These are phyloP conservation scores for Mycena alexandri DNA, from an alignment of 768 basidiomycete species.

Conservation along the genomic window DNA sequence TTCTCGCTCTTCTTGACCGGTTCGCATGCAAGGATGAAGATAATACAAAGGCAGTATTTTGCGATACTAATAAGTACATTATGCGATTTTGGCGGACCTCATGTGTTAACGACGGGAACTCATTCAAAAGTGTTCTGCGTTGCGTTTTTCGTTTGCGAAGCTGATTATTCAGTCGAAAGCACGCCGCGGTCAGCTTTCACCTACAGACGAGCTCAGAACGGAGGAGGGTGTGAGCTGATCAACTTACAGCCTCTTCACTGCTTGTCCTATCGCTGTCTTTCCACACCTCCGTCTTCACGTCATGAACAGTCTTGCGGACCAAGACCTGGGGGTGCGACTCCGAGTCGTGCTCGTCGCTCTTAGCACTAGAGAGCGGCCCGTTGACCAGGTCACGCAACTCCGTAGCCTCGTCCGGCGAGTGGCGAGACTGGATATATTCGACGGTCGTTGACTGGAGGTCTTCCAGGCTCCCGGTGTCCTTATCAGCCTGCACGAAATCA, in stretches of 20 bases:
- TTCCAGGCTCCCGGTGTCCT: constrained; percentile 40
- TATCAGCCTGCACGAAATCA: constrained; percentile 55
- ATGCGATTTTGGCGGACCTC: neutral
- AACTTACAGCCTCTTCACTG: constrained; percentile 50
- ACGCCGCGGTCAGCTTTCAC: constrained; percentile 47
- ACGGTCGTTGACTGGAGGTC: constrained; percentile 59
- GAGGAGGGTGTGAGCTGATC: neutral
- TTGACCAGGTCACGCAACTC: constrained; percentile 59
- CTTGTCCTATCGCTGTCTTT: constrained; percentile 42
- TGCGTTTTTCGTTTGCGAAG: neutral
- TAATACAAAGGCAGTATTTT: constrained; percentile 13
- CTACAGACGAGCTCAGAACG: constrained; percentile 29
- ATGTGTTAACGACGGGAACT: neutral
- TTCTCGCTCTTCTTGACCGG: constrained; percentile 20
- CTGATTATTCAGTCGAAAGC: constrained; percentile 28
- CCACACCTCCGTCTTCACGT: constrained; percentile 38
- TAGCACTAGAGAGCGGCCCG: constrained; percentile 57
- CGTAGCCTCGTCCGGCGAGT: constrained; percentile 54
- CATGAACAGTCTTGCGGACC: constrained; percentile 45
- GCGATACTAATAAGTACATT: constrained; percentile 32
- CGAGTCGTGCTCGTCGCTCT: constrained; percentile 48
- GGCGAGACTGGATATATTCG: constrained; percentile 55
- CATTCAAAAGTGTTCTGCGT: neutral
- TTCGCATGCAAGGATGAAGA: neutral
- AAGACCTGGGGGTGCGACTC: constrained; percentile 35